Percentiles rank a stretch among this genome's conserved stretches.
These are phyloP conservation scores for Annulohypoxylon stygium DNA, from an alignment of 495 filamentous ascomycete species.

Conservation along the genomic window DNA sequence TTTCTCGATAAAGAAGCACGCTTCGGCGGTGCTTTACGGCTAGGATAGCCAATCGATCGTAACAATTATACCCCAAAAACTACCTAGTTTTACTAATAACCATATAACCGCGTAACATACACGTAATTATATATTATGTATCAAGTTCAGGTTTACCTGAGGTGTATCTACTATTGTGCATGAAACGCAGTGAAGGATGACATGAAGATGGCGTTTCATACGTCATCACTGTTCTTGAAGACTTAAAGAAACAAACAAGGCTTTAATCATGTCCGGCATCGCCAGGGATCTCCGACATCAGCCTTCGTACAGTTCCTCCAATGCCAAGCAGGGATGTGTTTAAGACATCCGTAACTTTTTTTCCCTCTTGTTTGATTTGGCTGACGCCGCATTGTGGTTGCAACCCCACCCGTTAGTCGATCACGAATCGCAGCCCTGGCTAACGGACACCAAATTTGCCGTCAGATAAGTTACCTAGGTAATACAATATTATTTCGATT, in stretches of 20 bases:
- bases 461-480: neutral
- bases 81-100: neutral
- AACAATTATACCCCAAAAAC: neutral
- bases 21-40: slow-evolving; percentile 10
- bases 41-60: slow-evolving; percentile 11
- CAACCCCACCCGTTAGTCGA: slow-evolving; percentile 27
- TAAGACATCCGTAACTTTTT: slow-evolving; percentile 28
- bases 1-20: slow-evolving; percentile 5
- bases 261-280: slow-evolving; percentile 3
- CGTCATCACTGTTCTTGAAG: slow-evolving; percentile 3
- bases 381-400: slow-evolving; percentile 33
- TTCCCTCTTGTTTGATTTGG: slow-evolving; percentile 8
- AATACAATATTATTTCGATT: neutral
- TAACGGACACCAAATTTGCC: slow-evolving; percentile 4
- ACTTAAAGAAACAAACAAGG: slow-evolving; percentile 10
- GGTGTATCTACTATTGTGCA: neutral
- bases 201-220: slow-evolving; percentile 12
- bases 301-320: slow-evolving; percentile 11
- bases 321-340: slow-evolving; percentile 22
- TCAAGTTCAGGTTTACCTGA: neutral
- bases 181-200: neutral
- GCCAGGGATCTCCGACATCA: slow-evolving; percentile 24
- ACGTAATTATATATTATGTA: neutral
- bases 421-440: slow-evolving; percentile 8
- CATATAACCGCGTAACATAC: neutral